phyloP scores from a whole-genome alignment of 2,329 filamentous ascomycete genomes.

The Trichophaea hybrida region DNA sequence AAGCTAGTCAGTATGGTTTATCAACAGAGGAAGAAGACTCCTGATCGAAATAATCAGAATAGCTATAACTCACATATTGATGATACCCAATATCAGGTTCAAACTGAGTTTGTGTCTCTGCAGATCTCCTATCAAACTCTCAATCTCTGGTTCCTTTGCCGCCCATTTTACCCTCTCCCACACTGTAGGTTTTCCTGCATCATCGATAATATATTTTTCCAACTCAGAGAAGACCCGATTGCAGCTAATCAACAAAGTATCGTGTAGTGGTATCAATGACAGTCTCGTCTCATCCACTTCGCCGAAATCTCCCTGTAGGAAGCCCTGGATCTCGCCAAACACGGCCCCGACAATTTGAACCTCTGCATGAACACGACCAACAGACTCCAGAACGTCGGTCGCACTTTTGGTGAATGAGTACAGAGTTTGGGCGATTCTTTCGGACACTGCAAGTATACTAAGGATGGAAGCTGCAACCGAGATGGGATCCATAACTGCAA shows the following conservation, averaged over 20 bases:
- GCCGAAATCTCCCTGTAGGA: background rate
- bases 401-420: too few species aligned
- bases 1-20: background rate
- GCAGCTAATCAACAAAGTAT: conserved; percentile 23
- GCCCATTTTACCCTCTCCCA: conserved; percentile 22
- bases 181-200: conserved; percentile 4
- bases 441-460: too few species aligned
- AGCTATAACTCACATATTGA: background rate
- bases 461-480: too few species aligned
- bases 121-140: conserved; percentile 22
- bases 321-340: conserved; percentile 1
- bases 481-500: too few species aligned
- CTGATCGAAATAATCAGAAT: background rate
- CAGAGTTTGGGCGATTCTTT: too few species aligned
- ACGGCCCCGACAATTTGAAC: background rate
- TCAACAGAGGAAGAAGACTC: too few species aligned
- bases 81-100: background rate
- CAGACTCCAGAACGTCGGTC: conserved; percentile 20
- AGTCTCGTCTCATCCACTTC: conserved; percentile 11
- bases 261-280: conserved; percentile 17
- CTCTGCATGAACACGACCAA: conserved; percentile 11
- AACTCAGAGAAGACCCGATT: conserved; percentile 18
- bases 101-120: conserved; percentile 23
- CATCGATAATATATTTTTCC: conserved; percentile 17
- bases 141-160: conserved; percentile 19